These are phyloP conservation scores for Talaromyces sp. DNA, from an alignment of 2,329 filamentous ascomycete species.

Conservation along the genomic window DNA sequence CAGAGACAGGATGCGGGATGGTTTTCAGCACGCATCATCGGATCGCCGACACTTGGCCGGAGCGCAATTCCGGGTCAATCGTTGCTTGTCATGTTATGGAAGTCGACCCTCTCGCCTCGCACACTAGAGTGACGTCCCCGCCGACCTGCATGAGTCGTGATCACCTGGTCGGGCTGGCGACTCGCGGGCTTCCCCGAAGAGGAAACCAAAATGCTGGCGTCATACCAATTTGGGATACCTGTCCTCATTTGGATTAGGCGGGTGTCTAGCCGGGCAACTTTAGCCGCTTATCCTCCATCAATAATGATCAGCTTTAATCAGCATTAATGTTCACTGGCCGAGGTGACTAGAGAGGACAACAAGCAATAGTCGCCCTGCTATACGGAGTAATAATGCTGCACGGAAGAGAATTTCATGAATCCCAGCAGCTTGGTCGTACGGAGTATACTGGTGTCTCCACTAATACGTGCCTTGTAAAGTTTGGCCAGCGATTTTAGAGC, in stretches of 20 bases:
- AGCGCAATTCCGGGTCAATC: background rate
- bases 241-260: background rate
- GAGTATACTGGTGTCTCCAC: background rate
- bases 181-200: background rate
- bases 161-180: background rate
- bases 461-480: background rate
- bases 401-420: background rate
- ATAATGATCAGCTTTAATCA: background rate
- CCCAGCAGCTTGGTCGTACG: background rate
- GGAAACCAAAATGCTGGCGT: background rate
- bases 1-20: background rate
- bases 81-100: background rate
- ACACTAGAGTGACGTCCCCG: background rate
- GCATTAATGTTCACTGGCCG: background rate
- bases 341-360: background rate
- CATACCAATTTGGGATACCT: background rate
- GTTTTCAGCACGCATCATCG: background rate
- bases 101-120: background rate
- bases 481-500: background rate
- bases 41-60: background rate
- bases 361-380: background rate
- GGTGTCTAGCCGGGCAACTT: background rate
- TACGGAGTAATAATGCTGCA: background rate
- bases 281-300: background rate
- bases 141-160: background rate